Conservation (phyloP, 306 rosid genomes). For the Abrus precatorius region DNA sequence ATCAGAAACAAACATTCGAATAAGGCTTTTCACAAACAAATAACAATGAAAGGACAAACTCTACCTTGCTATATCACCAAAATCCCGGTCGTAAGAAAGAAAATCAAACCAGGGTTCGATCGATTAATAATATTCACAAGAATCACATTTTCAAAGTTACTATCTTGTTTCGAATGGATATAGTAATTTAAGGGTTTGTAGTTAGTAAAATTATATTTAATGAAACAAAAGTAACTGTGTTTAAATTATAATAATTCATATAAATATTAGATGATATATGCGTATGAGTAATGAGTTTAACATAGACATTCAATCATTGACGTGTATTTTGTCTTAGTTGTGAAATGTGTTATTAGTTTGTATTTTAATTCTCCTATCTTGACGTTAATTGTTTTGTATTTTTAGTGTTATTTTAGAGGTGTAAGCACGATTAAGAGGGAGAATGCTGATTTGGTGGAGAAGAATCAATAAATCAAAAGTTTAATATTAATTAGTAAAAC, state of each 20-base stretch:
- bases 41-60: slow-evolving; percentile 50
- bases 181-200: too few relatives aligned
- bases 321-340: background rate
- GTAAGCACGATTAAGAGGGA: background rate
- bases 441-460: too few relatives aligned
- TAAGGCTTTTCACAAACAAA: slow-evolving; percentile 41
- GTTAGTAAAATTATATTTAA: background rate
- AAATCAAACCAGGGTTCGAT: background rate
- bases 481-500: too few relatives aligned
- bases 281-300: background rate
- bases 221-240: background rate
- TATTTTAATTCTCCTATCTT: background rate
- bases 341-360: background rate
- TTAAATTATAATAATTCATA: background rate
- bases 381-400: background rate
- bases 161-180: too few relatives aligned
- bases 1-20: slow-evolving; percentile 48
- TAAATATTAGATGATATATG: background rate
- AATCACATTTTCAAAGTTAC: background rate
- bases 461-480: too few relatives aligned
- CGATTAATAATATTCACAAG: background rate
- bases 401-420: background rate
- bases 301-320: background rate
- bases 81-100: background rate
- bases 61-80: background rate